Evolutionary conservation across 2,329 filamentous ascomycete species (phyloP).

Genomic region (Blumeriella jaapii): DNA sequence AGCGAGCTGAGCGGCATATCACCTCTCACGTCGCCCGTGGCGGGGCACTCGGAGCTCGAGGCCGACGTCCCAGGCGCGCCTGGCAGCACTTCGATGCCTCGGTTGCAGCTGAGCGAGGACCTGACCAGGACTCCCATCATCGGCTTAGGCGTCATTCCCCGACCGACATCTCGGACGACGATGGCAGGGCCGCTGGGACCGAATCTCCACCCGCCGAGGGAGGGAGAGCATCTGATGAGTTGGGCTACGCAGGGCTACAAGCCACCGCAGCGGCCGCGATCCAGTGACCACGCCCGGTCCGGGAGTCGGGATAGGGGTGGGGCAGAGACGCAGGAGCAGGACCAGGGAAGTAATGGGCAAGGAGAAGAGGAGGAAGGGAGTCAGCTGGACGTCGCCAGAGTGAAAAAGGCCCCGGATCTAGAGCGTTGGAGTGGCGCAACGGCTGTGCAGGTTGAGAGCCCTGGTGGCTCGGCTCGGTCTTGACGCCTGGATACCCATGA

Average conservation of each 20-base stretch:
- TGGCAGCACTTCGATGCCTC: background rate
- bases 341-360: background rate
- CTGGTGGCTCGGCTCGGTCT: background rate
- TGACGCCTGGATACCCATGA: background rate
- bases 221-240: conserved; percentile 2
- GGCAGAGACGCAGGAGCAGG: background rate
- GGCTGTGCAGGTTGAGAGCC: background rate
- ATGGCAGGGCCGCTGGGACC: conserved; percentile 5
- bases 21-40: conserved; percentile 5
- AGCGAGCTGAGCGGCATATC: conserved; percentile 1
- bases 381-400: background rate
- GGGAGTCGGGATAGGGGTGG: too few relatives aligned
- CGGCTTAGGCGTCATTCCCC: conserved; percentile 14
- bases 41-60: conserved; percentile 7
- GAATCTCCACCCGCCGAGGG: conserved; percentile 1
- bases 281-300: too few relatives aligned
- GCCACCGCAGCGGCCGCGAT: too few relatives aligned
- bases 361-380: conserved; percentile 4
- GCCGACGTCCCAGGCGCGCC: conserved; percentile 8
- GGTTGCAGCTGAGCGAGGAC: background rate
- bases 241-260: background rate
- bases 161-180: too few relatives aligned
- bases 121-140: conserved; percentile 3
- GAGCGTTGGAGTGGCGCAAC: conserved; percentile 9
- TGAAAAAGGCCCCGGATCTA: background rate